Base-by-base conservation (phyloP, 305 asterid genomes). In the Salvia sclarea region DNA sequence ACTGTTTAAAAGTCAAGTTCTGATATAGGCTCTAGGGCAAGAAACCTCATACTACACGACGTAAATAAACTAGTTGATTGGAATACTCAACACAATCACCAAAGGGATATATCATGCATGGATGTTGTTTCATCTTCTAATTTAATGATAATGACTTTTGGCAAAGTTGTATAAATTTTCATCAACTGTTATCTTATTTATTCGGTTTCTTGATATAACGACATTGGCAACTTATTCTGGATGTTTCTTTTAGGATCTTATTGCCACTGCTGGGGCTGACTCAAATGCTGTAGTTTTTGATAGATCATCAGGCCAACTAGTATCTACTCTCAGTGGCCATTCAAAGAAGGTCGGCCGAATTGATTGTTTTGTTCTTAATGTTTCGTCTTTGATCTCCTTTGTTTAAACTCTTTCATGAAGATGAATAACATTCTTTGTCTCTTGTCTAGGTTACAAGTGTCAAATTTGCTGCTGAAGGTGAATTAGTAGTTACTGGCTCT, bases 231-330 rank as follows among this genome's bases (percentile, higher is more conserved):
- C n/a, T 48, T 50, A 47, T 18, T 49, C 28, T 66, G 59, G 13
- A 20, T 79, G 37, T 70, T 40, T 70, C 66, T 38, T 67, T 40
- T 69, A 94, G 99, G 99, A 91, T 78, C 82, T 91, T 60, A 89
- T 94, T 80, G 99, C 97, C 66, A 86, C 99, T 75, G 99, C 90
- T 64, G 99, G 99, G 67, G 82, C 73, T 30, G 98, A 91, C 82
- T 73, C 98, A 44, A 94, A 89, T 78, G 95, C 86, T 52, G 98
- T 94, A 43, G 74, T 95, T 64, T 89, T 91, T 68, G 91, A 91
- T 85, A 86, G 90, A 73, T 76, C 89, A 25, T 89, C 97, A 30
- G 99, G 98, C 78, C 86, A 87, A 79, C 87, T 91, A 41, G 82
- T 89, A 76, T 89, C 98, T 40, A 89, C 96, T 24, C 98, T 94